Conservation (phyloP, 2,329 filamentous ascomycete genomes). For the Cladosporium sp. region DNA sequence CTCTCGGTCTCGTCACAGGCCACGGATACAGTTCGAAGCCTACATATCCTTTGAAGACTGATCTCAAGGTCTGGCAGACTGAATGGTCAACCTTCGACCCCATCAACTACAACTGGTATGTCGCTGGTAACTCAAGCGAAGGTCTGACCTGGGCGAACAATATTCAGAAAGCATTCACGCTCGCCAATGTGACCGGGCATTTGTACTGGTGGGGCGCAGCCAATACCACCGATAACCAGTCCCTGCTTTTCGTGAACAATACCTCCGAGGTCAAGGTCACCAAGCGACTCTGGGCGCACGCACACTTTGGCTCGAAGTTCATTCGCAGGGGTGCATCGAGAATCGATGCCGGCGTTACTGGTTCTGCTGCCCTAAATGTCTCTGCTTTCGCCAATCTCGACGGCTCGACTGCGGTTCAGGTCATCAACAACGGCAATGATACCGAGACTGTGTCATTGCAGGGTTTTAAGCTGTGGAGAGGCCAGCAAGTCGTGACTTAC, state of each 20-base stretch:
- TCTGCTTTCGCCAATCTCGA: slow-evolving; percentile 32
- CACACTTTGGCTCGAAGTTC: slow-evolving; percentile 34
- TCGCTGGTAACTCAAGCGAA: slow-evolving; percentile 43
- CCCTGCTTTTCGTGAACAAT: slow-evolving; percentile 31
- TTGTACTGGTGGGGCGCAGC: slow-evolving; percentile 53
- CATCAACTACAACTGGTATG: slow-evolving; percentile 41
- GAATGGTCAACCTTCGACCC: slow-evolving; percentile 48
- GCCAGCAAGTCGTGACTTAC: slow-evolving; percentile 12
- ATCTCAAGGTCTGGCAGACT: slow-evolving; percentile 48
- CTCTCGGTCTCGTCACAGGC: slow-evolving; percentile 39
- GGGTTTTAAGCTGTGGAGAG: slow-evolving; percentile 2
- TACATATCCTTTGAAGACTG: slow-evolving; percentile 38
- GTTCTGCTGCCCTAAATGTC: slow-evolving; percentile 25
- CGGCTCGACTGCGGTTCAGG: slow-evolving; percentile 33
- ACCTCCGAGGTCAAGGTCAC: slow-evolving; percentile 32
- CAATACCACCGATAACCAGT: slow-evolving; percentile 34
- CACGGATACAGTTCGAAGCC: slow-evolving; percentile 43
- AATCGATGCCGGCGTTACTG: slow-evolving; percentile 30
- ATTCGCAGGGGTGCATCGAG: slow-evolving; percentile 38
- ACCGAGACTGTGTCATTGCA: slow-evolving; percentile 19
- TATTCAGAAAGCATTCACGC: slow-evolving; percentile 48
- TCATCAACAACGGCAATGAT: slow-evolving; percentile 31
- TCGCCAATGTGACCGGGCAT: slow-evolving; percentile 49
- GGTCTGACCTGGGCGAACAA: slow-evolving; percentile 55
- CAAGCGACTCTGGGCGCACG: slow-evolving; percentile 40